These are phyloP conservation scores for Volvox africanus DNA, from an alignment of 139 green algal genomes.

Conservation along the genomic window DNA sequence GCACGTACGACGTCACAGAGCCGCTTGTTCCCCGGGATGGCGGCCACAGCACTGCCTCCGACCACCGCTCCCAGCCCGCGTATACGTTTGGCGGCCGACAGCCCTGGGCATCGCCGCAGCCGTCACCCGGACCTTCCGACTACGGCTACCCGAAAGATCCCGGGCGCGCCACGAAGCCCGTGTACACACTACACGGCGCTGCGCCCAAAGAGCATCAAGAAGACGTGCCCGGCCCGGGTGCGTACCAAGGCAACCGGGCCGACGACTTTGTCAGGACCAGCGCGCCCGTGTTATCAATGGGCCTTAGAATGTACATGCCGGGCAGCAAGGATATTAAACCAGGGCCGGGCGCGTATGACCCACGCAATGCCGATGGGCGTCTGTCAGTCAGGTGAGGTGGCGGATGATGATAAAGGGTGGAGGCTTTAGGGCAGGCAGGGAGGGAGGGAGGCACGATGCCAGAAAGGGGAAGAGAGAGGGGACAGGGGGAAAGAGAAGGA, in stretches of 20 bases:
- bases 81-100: conserved; percentile 5
- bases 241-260: conserved; percentile 2
- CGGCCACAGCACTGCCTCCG: neutral
- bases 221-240: conserved; percentile 29
- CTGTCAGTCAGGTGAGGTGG: conserved; percentile 9
- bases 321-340: neutral
- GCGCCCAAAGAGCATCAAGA: neutral
- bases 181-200: conserved; percentile 5
- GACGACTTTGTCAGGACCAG: neutral
- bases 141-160: conserved; percentile 24
- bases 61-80: conserved; percentile 2
- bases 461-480: neutral
- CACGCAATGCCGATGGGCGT: neutral
- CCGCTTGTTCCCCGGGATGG: conserved; percentile 5
- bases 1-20: neutral
- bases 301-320: neutral
- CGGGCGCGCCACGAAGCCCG: neutral
- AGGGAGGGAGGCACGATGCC: too few species aligned
- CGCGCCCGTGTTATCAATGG: neutral
- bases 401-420: neutral
- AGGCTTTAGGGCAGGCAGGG: neutral
- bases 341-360: conserved; percentile 22
- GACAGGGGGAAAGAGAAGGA: neutral
- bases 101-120: neutral
- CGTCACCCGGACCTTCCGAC: conserved; percentile 2